A percentile compares a stretch with the other conserved stretches of the same genome.
phyloP scores from a whole-genome alignment of 2,329 filamentous ascomycete species.

The Xylaria hypoxylon region DNA sequence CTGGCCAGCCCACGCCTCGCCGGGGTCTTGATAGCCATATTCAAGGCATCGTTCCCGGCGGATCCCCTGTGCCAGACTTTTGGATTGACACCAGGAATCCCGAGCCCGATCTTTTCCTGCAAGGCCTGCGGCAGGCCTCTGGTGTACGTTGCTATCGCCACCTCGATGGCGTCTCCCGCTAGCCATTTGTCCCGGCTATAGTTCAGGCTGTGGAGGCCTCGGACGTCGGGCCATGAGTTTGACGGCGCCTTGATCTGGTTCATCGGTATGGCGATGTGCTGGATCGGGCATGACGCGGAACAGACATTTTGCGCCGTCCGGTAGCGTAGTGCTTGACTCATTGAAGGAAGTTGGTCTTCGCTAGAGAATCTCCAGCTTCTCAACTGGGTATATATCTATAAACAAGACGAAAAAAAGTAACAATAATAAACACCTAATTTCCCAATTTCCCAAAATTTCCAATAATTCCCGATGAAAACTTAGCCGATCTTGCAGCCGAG shows the following conservation, averaged over 20 bases:
- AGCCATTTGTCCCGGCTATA: slow-evolving; percentile 35
- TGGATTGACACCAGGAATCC: not conserved
- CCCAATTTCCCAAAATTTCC: not conserved
- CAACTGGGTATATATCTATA: not conserved
- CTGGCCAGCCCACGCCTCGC: not conserved
- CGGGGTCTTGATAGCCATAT: not conserved
- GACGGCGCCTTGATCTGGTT: slow-evolving; percentile 18
- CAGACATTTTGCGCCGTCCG: slow-evolving; percentile 29
- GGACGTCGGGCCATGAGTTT: slow-evolving; percentile 37
- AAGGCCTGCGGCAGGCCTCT: slow-evolving; percentile 29
- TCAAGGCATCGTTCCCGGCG: not conserved
- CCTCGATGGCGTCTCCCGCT: slow-evolving; percentile 37
- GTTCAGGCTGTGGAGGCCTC: slow-evolving; percentile 42
- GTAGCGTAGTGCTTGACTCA: slow-evolving; percentile 12
- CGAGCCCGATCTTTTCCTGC: slow-evolving; percentile 33
- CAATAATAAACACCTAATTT: not conserved
- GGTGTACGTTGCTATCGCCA: slow-evolving; percentile 23
- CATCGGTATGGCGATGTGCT: slow-evolving; percentile 15
- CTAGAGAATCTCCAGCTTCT: slow-evolving; percentile 8
- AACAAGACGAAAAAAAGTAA: no score
- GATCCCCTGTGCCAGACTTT: slow-evolving; percentile 8
- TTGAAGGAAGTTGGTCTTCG: slow-evolving; percentile 11
- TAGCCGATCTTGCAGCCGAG: not conserved
- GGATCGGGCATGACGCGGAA: slow-evolving; percentile 26
- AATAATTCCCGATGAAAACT: no score